phyloP scores from a whole-genome alignment of 768 basidiomycete species.

The Suillus decipiens region DNA sequence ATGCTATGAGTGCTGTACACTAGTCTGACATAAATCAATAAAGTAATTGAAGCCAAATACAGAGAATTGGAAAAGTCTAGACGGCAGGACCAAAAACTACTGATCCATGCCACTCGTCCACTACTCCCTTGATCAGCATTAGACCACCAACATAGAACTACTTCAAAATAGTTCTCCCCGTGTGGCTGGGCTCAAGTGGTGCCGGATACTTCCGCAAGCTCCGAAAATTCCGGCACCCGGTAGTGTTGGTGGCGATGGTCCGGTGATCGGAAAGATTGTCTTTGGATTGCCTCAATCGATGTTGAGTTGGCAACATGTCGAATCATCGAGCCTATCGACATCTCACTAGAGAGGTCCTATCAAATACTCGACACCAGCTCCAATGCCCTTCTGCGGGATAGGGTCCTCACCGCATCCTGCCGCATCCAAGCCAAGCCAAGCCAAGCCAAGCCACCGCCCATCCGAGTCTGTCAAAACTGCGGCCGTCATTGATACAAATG shows the following conservation, averaged over 20 bases:
- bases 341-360: neutral
- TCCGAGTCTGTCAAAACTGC: neutral
- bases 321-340: neutral
- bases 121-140: conserved; percentile 20
- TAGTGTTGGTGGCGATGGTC: neutral
- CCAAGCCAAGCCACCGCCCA: neutral
- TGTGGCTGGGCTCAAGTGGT: no score
- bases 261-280: neutral
- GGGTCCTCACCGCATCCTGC: neutral
- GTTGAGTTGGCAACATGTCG: neutral
- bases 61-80: conserved; percentile 16
- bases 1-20: conserved; percentile 24
- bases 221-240: no score
- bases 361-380: no score
- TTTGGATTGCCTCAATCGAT: neutral
- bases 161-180: no score
- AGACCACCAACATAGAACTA: no score
- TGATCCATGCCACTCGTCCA: conserved; percentile 15
- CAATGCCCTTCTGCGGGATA: no score
- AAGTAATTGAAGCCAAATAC: conserved; percentile 19
- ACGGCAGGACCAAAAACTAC: neutral
- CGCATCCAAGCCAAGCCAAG: neutral
- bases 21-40: conserved; percentile 9
- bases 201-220: no score
- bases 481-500: neutral